Evolutionary conservation across 805 yeast genomes (phyloP).

Genomic region (Starmerella scarabaei): DNA sequence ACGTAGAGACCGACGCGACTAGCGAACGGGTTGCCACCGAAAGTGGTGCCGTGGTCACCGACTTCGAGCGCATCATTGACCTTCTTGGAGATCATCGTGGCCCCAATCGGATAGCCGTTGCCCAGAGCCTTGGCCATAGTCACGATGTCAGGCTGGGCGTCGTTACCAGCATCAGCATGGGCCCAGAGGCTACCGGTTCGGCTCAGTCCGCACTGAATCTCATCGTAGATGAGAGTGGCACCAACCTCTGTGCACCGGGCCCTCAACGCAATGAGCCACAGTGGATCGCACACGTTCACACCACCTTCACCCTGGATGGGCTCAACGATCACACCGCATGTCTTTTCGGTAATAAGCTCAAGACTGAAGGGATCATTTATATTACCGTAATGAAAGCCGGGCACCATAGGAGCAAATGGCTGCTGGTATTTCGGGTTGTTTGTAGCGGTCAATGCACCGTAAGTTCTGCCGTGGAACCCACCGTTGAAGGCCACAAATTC

Average conservation of each 20-base stretch:
- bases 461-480: constrained; percentile 89
- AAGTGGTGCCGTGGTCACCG: constrained; percentile 97
- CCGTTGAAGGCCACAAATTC: constrained; percentile 79
- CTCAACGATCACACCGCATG: constrained; percentile 88
- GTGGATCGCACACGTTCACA: constrained; percentile 50
- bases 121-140: constrained; percentile 95
- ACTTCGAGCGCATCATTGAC: constrained; percentile 61
- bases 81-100: constrained; percentile 71
- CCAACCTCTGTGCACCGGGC: constrained; percentile 53
- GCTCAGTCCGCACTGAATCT: constrained; percentile 93
- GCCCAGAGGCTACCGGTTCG: constrained; percentile 93
- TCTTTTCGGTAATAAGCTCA: constrained; percentile 45
- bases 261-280: constrained; percentile 54
- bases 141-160: constrained; percentile 86
- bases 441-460: constrained; percentile 88
- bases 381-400: constrained; percentile 64
- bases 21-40: constrained; percentile 93
- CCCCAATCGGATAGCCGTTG: constrained; percentile 93
- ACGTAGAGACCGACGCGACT: constrained; percentile 71
- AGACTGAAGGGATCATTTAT: constrained; percentile 51
- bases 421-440: constrained; percentile 85
- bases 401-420: constrained; percentile 86
- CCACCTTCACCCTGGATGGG: constrained; percentile 99
- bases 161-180: constrained; percentile 56
- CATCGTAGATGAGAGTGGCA: constrained; percentile 78